phyloP scores from a whole-genome alignment of 2,329 filamentous ascomycete species.

The Botrytis squamosa region DNA sequence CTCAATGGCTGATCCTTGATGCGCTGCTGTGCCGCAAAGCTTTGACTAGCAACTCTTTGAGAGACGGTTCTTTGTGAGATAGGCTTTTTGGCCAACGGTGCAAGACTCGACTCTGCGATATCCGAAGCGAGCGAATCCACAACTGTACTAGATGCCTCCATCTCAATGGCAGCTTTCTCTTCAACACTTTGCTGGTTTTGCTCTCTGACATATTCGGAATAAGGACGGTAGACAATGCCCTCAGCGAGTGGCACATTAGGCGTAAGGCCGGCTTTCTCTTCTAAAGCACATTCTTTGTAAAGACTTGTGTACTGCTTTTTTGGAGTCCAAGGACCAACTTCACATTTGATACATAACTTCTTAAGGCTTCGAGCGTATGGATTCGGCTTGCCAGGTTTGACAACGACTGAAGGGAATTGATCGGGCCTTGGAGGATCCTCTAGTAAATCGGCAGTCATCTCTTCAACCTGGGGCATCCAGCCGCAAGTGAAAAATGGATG shows the following conservation, averaged over 20 bases:
- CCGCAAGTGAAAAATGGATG: conserved; percentile 78
- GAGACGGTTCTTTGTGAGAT: conserved; percentile 11
- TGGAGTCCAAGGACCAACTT: conserved; percentile 55
- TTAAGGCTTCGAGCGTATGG: conserved; percentile 50
- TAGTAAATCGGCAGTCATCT: conserved; percentile 58
- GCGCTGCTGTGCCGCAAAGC: conserved; percentile 65
- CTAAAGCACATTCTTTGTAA: conserved; percentile 66
- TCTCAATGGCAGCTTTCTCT: conserved; percentile 24
- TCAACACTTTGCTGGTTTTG: conserved; percentile 38
- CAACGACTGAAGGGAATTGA: conserved; percentile 53
- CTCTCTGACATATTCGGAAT: conserved; percentile 59
- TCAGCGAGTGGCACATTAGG: conserved; percentile 61
- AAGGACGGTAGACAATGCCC: conserved; percentile 63
- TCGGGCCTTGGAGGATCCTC: conserved; percentile 56
- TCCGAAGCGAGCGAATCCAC: conserved; percentile 20
- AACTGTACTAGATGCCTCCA: conserved; percentile 21
- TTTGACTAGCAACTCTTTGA: conserved; percentile 52
- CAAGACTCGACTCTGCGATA: neutral
- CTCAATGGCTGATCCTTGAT: conserved; percentile 52
- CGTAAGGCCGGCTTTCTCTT: conserved; percentile 64
- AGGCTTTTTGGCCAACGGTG: conserved; percentile 4
- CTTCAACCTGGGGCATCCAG: conserved; percentile 63
- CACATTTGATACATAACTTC: conserved; percentile 57
- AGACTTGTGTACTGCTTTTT: conserved; percentile 49
- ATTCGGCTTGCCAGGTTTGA: conserved; percentile 44